These are phyloP conservation scores for Rhynchosporium agropyri DNA, from an alignment of 2,329 filamentous ascomycete genomes.

Conservation along the genomic window DNA sequence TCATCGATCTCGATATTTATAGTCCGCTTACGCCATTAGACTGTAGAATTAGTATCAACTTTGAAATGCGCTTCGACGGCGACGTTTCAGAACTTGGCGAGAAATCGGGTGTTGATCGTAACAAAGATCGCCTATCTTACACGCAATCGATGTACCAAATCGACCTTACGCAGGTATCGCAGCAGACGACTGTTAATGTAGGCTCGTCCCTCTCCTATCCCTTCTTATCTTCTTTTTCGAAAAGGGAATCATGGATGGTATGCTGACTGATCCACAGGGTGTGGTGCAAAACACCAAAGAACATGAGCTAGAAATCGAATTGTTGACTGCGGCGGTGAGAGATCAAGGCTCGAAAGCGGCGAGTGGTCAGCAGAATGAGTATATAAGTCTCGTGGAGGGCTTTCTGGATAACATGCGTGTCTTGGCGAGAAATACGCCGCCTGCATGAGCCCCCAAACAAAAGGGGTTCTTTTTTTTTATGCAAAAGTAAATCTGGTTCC, in stretches of 20 bases:
- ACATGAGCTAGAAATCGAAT: conserved; percentile 80
- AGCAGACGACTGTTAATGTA: conserved; percentile 69
- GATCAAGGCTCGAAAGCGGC: conserved; percentile 64
- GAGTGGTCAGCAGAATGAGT: conserved; percentile 57
- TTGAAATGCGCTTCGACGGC: conserved; percentile 88
- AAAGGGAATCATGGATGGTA: neutral
- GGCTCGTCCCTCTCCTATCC: conserved; percentile 21
- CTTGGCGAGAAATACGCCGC: conserved; percentile 31
- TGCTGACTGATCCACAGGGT: conserved; percentile 28
- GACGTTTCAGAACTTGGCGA: conserved; percentile 55
- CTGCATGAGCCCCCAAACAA: neutral
- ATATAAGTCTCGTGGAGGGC: conserved; percentile 69
- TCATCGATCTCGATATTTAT: conserved; percentile 85
- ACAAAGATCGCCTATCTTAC: conserved; percentile 92
- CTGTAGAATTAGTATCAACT: conserved; percentile 89
- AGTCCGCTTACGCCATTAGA: conserved; percentile 79
- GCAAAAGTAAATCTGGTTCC: no score
- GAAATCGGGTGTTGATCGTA: conserved; percentile 58
- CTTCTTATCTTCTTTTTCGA: no score
- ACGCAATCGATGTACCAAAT: conserved; percentile 85
- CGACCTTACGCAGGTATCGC: conserved; percentile 90
- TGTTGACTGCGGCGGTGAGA: conserved; percentile 64
- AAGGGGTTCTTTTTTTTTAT: no score
- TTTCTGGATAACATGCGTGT: conserved; percentile 66
- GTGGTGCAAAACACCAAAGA: conserved; percentile 56